These are phyloP conservation scores for Sambucus nigra DNA, from an alignment of 129 eudicot species.

Conservation along the genomic window DNA sequence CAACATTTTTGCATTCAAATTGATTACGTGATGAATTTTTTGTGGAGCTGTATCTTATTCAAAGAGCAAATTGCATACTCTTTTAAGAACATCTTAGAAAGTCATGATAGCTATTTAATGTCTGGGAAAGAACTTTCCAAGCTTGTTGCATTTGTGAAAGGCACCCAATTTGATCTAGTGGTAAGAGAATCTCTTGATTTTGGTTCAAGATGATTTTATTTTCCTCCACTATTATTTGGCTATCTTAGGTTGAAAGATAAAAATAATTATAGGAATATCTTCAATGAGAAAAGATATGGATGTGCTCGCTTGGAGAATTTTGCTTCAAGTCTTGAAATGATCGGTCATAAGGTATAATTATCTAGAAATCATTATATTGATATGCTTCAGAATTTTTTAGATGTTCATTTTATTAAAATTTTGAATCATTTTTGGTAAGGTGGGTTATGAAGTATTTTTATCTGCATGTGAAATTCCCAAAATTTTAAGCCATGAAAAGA, in stretches of 20 bases:
- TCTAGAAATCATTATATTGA: background rate
- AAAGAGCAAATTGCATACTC: slow-evolving; percentile 92
- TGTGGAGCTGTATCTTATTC: slow-evolving; percentile 45
- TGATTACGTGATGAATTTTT: background rate
- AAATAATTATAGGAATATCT: slow-evolving; percentile 79
- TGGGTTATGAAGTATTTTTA: no score
- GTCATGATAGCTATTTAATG: slow-evolving; percentile 95
- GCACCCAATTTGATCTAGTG: slow-evolving; percentile 98
- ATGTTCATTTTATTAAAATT: no score
- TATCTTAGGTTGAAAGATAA: slow-evolving; percentile 2
- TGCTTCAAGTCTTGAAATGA: slow-evolving; percentile 92
- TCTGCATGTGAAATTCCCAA: no score
- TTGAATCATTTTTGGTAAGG: no score
- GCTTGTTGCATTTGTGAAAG: slow-evolving; percentile 98
- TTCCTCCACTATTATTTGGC: slow-evolving; percentile 7
- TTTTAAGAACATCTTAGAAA: slow-evolving; percentile 82
- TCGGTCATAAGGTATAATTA: slow-evolving; percentile 76
- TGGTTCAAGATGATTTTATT: background rate
- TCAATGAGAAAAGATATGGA: slow-evolving; percentile 84
- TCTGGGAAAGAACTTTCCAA: slow-evolving; percentile 96
- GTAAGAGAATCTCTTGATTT: slow-evolving; percentile 29
- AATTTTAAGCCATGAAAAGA: no score
- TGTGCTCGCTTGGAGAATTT: slow-evolving; percentile 94
- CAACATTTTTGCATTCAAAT: background rate
- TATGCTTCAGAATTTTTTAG: no score